Conservation (phyloP, 2,329 filamentous ascomycete genomes). For the Monosporascus sp. region DNA sequence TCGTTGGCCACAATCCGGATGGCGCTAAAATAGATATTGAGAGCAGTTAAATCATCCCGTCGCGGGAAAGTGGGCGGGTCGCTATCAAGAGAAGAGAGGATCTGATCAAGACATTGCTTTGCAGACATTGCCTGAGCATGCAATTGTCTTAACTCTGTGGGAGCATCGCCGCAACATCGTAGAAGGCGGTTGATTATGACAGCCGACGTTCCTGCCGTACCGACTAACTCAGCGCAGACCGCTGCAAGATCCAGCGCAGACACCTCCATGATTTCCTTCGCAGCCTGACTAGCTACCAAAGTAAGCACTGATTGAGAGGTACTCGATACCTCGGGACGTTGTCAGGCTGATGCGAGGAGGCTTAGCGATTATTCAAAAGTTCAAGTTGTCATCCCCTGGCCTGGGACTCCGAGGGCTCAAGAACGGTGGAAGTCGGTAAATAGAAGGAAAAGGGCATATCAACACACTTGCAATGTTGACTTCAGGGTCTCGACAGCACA, state of each 20-base stretch:
- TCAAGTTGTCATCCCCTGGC: too few relatives aligned
- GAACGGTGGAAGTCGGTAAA: too few relatives aligned
- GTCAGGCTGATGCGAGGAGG: too few relatives aligned
- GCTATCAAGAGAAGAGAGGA: slow-evolving; percentile 6
- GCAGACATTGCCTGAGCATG: not conserved
- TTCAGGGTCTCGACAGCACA: too few relatives aligned
- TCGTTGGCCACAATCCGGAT: slow-evolving; percentile 3
- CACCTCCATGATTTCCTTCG: not conserved
- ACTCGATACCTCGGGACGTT: too few relatives aligned
- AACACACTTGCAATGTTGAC: too few relatives aligned
- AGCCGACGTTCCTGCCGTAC: slow-evolving; percentile 1
- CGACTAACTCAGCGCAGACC: slow-evolving; percentile 5
- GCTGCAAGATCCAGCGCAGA: slow-evolving; percentile 2
- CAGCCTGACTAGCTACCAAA: not conserved
- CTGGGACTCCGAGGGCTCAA: too few relatives aligned
- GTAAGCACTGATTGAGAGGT: not conserved
- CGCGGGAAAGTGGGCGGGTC: slow-evolving; percentile 4
- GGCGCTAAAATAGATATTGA: slow-evolving; percentile 2
- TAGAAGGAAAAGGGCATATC: too few relatives aligned
- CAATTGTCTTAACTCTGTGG: slow-evolving; percentile 2
- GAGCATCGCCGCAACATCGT: slow-evolving; percentile 4
- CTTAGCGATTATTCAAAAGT: too few relatives aligned
- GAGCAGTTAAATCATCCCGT: slow-evolving; percentile 1
- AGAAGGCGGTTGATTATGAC: slow-evolving; percentile 7
- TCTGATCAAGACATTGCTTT: slow-evolving; percentile 5